Evolutionary conservation across 106 monocot species (phyloP).

Genomic region (Dioscorea alata): DNA sequence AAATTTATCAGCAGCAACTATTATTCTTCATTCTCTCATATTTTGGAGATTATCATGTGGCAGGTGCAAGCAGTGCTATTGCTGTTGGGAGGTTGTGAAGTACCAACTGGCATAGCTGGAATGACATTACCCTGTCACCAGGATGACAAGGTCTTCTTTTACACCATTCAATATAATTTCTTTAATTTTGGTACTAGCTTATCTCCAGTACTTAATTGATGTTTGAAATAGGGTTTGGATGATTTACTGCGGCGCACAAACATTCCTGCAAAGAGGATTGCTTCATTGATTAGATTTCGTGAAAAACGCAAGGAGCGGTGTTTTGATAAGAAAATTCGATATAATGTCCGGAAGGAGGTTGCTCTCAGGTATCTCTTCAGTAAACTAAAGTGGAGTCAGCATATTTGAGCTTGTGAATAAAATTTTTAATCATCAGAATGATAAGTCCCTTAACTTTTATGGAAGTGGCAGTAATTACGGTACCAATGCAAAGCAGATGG

Average conservation of each 20-base stretch:
- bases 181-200: neutral
- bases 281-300: conserved; percentile 79
- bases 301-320: conserved; percentile 82
- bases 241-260: conserved; percentile 60
- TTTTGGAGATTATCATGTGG: neutral
- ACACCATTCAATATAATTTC: neutral
- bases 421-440: too few species aligned
- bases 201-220: neutral
- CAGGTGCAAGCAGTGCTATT: conserved; percentile 94
- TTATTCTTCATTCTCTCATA: too few species aligned
- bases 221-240: conserved; percentile 51
- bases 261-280: conserved; percentile 75
- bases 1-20: neutral
- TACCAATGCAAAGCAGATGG: too few species aligned
- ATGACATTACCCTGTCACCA: conserved; percentile 30
- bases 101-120: conserved; percentile 36
- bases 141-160: conserved; percentile 38
- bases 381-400: too few species aligned
- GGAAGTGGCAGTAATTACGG: too few species aligned
- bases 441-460: too few species aligned
- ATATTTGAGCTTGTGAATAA: too few species aligned
- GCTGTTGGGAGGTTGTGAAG: conserved; percentile 67
- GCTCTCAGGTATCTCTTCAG: conserved; percentile 56
- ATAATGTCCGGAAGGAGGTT: conserved; percentile 79
- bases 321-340: conserved; percentile 90